Conservation (phyloP, 805 yeast genomes). For the Kluyveromyces wickerhamii region DNA sequence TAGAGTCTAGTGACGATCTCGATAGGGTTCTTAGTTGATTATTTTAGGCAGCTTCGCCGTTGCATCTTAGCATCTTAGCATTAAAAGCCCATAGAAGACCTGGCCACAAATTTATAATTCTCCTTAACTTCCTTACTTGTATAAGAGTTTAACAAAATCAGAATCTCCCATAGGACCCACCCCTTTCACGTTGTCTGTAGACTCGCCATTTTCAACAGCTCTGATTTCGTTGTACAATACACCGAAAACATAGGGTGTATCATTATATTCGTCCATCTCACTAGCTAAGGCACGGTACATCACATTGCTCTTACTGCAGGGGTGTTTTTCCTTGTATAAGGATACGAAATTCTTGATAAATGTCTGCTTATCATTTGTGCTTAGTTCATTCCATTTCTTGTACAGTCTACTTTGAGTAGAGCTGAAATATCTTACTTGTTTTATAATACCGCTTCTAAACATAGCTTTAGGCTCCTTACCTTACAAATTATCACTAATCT, state of each 20-base stretch:
- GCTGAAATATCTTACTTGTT: background rate
- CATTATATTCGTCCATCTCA: conserved; percentile 33
- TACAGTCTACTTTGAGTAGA: conserved; percentile 2
- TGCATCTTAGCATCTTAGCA: no score
- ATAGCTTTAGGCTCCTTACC: no score
- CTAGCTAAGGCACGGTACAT: conserved; percentile 28
- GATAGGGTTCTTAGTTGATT: conserved; percentile 34
- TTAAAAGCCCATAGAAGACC: no score
- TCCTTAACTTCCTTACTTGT: conserved; percentile 7
- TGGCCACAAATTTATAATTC: no score
- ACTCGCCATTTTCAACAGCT: conserved; percentile 16
- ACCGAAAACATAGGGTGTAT: conserved; percentile 33
- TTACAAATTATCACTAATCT: no score
- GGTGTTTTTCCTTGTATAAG: conserved; percentile 28
- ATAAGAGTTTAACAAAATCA: conserved; percentile 14
- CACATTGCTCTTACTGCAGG: conserved; percentile 30
- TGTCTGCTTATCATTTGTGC: conserved; percentile 19
- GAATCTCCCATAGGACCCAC: conserved; percentile 19
- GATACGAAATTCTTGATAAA: conserved; percentile 27
- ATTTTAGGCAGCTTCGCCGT: no score
- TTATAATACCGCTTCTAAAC: background rate
- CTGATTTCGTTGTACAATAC: conserved; percentile 31
- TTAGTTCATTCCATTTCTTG: conserved; percentile 28
- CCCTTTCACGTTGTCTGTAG: conserved; percentile 16
- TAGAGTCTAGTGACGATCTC: conserved; percentile 68